Percentiles rank a stretch among this genome's conserved stretches.
These are phyloP conservation scores for Globisporangium echinulatum DNA, from an alignment of 352 stramenopile genomes.

Conservation along the genomic window DNA sequence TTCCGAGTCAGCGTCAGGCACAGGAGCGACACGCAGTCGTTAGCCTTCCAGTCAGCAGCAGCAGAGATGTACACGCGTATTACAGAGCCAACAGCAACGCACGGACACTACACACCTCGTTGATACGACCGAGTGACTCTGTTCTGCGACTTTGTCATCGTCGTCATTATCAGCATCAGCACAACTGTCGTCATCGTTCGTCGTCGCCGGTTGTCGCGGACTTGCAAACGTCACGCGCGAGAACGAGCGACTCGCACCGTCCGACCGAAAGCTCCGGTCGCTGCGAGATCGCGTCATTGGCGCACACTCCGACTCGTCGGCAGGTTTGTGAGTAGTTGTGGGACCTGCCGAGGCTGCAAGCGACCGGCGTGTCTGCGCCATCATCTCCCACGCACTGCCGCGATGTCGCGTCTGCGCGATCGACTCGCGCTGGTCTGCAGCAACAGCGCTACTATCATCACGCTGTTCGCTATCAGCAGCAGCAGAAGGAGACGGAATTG, in stretches of 20 bases:
- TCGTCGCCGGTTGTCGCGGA: background rate
- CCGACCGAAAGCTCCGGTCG: background rate
- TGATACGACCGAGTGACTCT: background rate
- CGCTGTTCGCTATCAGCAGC: too few relatives aligned
- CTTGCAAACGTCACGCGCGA: slow-evolving; percentile 8
- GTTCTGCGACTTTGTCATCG: background rate
- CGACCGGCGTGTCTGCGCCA: background rate
- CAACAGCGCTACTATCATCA: too few relatives aligned
- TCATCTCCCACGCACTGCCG: background rate
- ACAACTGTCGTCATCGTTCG: background rate
- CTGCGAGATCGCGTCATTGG: background rate
- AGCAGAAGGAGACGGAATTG: too few relatives aligned
- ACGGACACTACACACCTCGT: too few relatives aligned
- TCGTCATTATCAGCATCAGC: too few relatives aligned
- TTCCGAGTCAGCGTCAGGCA: too few relatives aligned
- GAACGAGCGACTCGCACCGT: background rate
- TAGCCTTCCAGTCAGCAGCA: too few relatives aligned
- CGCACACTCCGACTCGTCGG: background rate
- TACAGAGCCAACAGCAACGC: too few relatives aligned
- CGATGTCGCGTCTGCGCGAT: too few relatives aligned
- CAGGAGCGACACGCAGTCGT: too few relatives aligned
- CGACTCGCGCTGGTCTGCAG: too few relatives aligned
- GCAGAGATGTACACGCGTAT: too few relatives aligned
- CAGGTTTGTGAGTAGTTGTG: background rate
- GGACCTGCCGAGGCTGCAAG: background rate